phyloP scores from a whole-genome alignment of 2,329 filamentous ascomycete genomes.

The Diaporthe vaccinii region DNA sequence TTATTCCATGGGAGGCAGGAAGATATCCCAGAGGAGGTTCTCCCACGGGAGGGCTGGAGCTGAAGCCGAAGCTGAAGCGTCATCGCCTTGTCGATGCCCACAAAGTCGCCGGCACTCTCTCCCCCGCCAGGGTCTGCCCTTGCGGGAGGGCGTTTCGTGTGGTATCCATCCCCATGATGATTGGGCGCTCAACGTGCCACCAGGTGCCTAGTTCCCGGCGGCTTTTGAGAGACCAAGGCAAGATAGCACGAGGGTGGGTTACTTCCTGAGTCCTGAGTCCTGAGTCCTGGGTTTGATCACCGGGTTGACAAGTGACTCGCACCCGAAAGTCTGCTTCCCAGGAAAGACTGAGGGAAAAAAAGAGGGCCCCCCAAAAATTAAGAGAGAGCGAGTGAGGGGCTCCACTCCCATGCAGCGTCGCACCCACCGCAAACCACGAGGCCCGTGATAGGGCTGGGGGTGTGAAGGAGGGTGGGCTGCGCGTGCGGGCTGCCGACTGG shows the following conservation, averaged over 20 bases:
- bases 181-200: not conserved
- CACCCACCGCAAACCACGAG: constrained; percentile 35
- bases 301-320: constrained; percentile 26
- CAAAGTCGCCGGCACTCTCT: not conserved
- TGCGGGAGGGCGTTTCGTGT: constrained; percentile 17
- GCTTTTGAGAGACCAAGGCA: not conserved
- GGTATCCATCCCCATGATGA: not conserved
- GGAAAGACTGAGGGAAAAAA: not conserved
- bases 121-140: constrained; percentile 23
- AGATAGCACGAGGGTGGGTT: not conserved
- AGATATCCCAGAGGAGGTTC: no score
- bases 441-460: constrained; percentile 35
- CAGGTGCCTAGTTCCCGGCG: constrained; percentile 3
- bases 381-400: not conserved
- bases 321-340: constrained; percentile 27
- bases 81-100: not conserved
- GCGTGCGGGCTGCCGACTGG: constrained; percentile 18
- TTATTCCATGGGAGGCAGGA: no score
- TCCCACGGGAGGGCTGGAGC: not conserved
- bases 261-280: constrained; percentile 1
- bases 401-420: constrained; percentile 30
- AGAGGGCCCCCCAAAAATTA: not conserved
- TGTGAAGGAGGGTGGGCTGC: not conserved
- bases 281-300: constrained; percentile 28
- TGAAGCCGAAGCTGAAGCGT: constrained; percentile 12